Evolutionary conservation across 495 filamentous ascomycete genomes (phyloP).

Genomic region (Penicillium angulare): DNA sequence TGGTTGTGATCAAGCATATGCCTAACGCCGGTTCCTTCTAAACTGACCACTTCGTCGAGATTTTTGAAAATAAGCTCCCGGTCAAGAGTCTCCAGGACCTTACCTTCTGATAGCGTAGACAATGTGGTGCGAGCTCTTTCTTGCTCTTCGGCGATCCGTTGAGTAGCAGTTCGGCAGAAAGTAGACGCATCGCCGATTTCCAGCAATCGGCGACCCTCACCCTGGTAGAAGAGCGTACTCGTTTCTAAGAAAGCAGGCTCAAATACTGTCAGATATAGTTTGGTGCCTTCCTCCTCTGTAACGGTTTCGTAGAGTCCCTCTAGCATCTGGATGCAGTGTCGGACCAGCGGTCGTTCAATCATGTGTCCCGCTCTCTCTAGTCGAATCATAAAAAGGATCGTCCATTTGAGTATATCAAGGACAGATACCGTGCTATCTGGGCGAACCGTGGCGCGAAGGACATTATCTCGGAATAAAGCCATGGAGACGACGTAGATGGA

Average conservation of each 20-base stretch:
- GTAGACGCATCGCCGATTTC: slow-evolving; percentile 74
- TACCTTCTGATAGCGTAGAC: slow-evolving; percentile 63
- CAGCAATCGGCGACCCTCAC: slow-evolving; percentile 71
- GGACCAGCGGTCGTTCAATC: slow-evolving; percentile 78
- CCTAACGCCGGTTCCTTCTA: slow-evolving; percentile 79
- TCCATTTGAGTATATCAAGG: slow-evolving; percentile 70
- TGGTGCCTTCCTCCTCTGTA: slow-evolving; percentile 64
- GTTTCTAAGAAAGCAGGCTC: slow-evolving; percentile 72
- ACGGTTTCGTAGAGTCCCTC: slow-evolving; percentile 84
- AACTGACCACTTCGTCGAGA: slow-evolving; percentile 75
- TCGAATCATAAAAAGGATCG: slow-evolving; percentile 85
- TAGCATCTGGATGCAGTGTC: slow-evolving; percentile 84
- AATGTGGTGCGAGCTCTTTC: slow-evolving; percentile 79
- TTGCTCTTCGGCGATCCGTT: slow-evolving; percentile 74
- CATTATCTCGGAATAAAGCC: slow-evolving; percentile 80
- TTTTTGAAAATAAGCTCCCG: slow-evolving; percentile 72
- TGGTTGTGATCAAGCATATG: slow-evolving; percentile 92
- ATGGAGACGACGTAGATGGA: slow-evolving; percentile 83
- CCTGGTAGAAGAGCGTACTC: slow-evolving; percentile 71
- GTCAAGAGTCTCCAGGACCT: slow-evolving; percentile 77
- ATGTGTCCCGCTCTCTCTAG: slow-evolving; percentile 90
- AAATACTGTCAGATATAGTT: slow-evolving; percentile 81
- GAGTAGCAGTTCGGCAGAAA: slow-evolving; percentile 76
- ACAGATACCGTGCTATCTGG: slow-evolving; percentile 48
- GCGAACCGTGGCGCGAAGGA: slow-evolving; percentile 58